These are phyloP conservation scores for Aspergillus udagawae DNA, from an alignment of 2,329 filamentous ascomycete genomes.

Conservation along the genomic window DNA sequence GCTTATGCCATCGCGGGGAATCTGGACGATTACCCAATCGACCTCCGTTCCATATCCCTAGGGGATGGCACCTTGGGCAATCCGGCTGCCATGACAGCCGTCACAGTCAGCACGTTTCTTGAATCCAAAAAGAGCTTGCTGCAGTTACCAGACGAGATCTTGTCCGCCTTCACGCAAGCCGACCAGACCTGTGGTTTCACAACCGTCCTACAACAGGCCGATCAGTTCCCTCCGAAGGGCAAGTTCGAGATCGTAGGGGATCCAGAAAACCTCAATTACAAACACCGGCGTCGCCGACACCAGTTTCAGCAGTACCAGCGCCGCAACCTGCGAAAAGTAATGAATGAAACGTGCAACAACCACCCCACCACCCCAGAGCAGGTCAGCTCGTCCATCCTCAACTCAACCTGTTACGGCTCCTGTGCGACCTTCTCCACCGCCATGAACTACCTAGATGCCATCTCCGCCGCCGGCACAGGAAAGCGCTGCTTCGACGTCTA, in stretches of 20 bases:
- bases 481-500: constrained; percentile 31
- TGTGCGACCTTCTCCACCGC: constrained; percentile 36
- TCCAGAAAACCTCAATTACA: constrained; percentile 29
- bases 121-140: constrained; percentile 21
- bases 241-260: constrained; percentile 29
- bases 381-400: constrained; percentile 28
- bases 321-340: constrained; percentile 10
- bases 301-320: constrained; percentile 4
- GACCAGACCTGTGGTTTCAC: constrained; percentile 31
- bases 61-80: constrained; percentile 37
- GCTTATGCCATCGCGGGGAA: constrained; percentile 28
- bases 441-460: constrained; percentile 25
- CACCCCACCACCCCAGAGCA: constrained; percentile 21
- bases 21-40: constrained; percentile 22
- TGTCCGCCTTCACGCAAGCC: constrained; percentile 26
- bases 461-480: constrained; percentile 7
- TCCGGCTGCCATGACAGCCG: constrained; percentile 31
- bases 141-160: constrained; percentile 23
- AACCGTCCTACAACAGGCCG: constrained; percentile 22
- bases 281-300: not conserved
- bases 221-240: constrained; percentile 26
- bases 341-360: constrained; percentile 19
- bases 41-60: constrained; percentile 33
- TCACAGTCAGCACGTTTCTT: constrained; percentile 26
- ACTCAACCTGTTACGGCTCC: constrained; percentile 32